A percentile compares a stretch with the other conserved stretches of the same genome.
Evolutionary conservation across 2,329 filamentous ascomycete species (phyloP).

Genomic region (Rasamsonia emersonii): DNA sequence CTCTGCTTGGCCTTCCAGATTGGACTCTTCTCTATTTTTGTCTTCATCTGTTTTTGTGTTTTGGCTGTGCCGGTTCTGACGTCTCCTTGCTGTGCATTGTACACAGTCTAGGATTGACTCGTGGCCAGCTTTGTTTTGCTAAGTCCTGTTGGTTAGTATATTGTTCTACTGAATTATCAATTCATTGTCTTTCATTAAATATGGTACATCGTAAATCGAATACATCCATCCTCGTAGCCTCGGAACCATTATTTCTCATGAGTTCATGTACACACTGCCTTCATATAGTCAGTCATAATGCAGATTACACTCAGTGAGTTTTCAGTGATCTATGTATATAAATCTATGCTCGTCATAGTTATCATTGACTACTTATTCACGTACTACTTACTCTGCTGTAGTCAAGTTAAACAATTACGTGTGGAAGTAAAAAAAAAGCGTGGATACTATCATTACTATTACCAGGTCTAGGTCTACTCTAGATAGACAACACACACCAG

Average conservation of each 20-base stretch:
- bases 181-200: conserved; percentile 1
- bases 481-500: conserved; percentile 8
- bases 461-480: background rate
- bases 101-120: conserved; percentile 37
- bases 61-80: conserved; percentile 39
- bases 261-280: no score
- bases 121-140: conserved; percentile 28
- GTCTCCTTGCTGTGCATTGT: conserved; percentile 32
- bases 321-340: no score
- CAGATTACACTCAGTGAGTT: no score
- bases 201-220: no score
- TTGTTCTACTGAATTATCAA: conserved; percentile 7
- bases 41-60: conserved; percentile 9
- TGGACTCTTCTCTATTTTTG: conserved; percentile 6
- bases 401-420: background rate
- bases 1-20: background rate
- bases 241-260: no score
- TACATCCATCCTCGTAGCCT: no score
- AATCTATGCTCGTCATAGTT: no score
- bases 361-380: no score
- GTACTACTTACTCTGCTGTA: no score
- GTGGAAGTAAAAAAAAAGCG: no score
- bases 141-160: conserved; percentile 10
- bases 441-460: background rate
- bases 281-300: no score